These are phyloP conservation scores for Fraxinus angustifolia DNA, from an alignment of 305 asterid genomes.

Conservation along the genomic window DNA sequence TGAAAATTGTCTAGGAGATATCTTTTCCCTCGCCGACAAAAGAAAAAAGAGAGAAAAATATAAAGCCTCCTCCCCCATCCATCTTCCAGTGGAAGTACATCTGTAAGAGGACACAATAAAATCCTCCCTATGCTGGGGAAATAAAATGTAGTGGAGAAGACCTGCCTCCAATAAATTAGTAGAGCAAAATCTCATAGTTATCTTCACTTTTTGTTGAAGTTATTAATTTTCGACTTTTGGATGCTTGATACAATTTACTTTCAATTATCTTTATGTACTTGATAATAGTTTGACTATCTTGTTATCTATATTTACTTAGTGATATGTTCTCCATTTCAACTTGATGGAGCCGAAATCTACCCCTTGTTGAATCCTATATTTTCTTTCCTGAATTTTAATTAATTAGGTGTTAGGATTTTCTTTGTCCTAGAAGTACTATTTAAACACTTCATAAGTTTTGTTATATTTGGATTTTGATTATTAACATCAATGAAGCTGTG, in stretches of 20 bases:
- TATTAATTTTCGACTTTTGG: neutral
- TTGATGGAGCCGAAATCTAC: neutral
- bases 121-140: neutral
- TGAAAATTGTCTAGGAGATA: neutral
- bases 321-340: conserved; percentile 9
- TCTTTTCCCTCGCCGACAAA: neutral
- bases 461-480: neutral
- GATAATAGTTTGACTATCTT: neutral
- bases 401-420: neutral
- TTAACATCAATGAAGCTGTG: neutral
- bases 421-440: neutral
- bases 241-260: neutral
- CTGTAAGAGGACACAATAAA: neutral
- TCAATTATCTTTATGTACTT: neutral
- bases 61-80: neutral
- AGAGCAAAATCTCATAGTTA: neutral
- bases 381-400: too few species aligned
- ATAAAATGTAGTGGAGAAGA: neutral
- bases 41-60: neutral
- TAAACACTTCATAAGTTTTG: neutral
- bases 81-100: neutral
- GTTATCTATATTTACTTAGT: neutral
- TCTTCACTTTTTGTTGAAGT: neutral
- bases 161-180: neutral
- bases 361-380: neutral